phyloP scores from a whole-genome alignment of 139 green algal species.

The Picochlorum sp. region DNA sequence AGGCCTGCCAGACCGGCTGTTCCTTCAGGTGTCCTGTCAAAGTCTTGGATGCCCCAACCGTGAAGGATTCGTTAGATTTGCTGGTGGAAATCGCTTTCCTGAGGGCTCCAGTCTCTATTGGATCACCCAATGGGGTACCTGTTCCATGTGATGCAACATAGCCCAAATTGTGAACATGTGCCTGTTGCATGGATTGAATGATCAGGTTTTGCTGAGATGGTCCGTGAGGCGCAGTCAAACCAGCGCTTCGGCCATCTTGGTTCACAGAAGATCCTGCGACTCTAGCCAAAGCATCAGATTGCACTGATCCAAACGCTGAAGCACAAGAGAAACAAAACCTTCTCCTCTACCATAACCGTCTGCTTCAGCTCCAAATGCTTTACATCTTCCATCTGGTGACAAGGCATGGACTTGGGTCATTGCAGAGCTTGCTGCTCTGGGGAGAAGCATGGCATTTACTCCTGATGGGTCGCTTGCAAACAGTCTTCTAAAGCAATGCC shows the following conservation, averaged over 20 bases:
- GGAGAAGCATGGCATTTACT: constrained; percentile 63
- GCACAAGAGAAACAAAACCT: constrained; percentile 45
- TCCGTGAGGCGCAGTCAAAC: constrained; percentile 75
- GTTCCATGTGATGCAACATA: constrained; percentile 43
- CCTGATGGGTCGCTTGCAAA: constrained; percentile 39
- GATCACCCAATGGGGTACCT: constrained; percentile 70
- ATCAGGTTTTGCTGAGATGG: constrained; percentile 64
- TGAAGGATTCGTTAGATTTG: constrained; percentile 23
- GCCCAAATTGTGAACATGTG: constrained; percentile 9
- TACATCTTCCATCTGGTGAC: constrained; percentile 65
- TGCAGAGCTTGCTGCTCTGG: constrained; percentile 49
- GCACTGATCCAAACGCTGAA: constrained; percentile 28
- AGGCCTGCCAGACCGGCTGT: constrained; percentile 66
- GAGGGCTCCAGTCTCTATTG: constrained; percentile 67
- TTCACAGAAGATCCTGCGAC: constrained; percentile 68
- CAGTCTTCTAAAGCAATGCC: constrained; percentile 25
- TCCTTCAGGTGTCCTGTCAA: constrained; percentile 63
- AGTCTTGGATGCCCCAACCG: constrained; percentile 54
- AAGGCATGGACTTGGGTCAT: constrained; percentile 52
- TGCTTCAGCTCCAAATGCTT: constrained; percentile 68
- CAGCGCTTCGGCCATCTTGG: constrained; percentile 76
- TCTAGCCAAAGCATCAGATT: constrained; percentile 21
- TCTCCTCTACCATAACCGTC: constrained; percentile 81
- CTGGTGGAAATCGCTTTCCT: constrained; percentile 40
- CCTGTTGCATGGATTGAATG: constrained; percentile 27